These are phyloP conservation scores for Cyberlindnera euphorbiiphila DNA, from an alignment of 805 yeast genomes.

Conservation along the genomic window DNA sequence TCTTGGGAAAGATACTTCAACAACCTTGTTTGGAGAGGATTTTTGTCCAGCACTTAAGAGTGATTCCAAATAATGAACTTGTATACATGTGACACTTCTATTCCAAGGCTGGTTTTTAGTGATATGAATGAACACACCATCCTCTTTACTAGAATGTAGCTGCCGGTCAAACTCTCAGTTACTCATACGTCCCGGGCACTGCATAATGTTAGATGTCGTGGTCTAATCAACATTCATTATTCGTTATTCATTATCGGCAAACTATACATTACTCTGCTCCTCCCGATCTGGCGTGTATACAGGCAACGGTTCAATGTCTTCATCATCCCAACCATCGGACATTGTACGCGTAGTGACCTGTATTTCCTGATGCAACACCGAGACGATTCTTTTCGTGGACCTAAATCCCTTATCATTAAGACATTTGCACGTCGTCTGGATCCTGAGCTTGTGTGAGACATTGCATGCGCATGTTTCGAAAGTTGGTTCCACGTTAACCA, in stretches of 20 bases:
- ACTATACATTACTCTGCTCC: too few relatives aligned
- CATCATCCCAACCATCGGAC: conserved; percentile 2
- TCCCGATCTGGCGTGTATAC: too few relatives aligned
- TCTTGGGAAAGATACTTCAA: conserved; percentile 10
- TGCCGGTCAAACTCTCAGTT: too few relatives aligned
- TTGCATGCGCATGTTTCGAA: neutral
- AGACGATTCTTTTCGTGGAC: neutral
- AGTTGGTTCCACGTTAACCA: conserved; percentile 1
- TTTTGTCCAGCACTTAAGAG: conserved; percentile 19
- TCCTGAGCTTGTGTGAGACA: conserved; percentile 2
- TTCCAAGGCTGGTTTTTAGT: too few relatives aligned
- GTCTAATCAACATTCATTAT: too few relatives aligned
- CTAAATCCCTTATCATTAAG: neutral
- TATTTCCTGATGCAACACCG: neutral
- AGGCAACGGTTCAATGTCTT: neutral
- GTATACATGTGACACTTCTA: too few relatives aligned
- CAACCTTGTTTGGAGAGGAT: conserved; percentile 14
- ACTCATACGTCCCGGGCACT: too few relatives aligned
- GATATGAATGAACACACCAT: too few relatives aligned
- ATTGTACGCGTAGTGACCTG: neutral
- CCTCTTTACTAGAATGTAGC: too few relatives aligned
- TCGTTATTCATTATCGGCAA: too few relatives aligned
- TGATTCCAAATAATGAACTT: too few relatives aligned
- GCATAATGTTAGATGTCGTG: too few relatives aligned
- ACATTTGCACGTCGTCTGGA: neutral